Evolutionary conservation across 1,284 basidiomycete genomes (phyloP), one percentile per base, ranked within the genome.

Genomic region (Thelephora terrestris): DNA sequence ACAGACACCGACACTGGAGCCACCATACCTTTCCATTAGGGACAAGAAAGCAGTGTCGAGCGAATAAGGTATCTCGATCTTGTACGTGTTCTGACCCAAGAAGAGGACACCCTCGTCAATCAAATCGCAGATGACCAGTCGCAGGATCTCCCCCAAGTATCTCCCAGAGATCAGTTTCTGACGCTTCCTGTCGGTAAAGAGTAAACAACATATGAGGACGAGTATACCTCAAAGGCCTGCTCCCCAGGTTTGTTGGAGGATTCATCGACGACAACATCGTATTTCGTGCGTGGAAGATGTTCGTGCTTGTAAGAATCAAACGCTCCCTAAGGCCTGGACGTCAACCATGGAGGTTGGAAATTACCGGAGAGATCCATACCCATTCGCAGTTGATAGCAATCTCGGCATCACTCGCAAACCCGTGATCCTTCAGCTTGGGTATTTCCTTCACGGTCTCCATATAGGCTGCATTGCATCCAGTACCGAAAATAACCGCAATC

Each of bases 381-480:
- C 89, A 91, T 76, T 95, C 91, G 66, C 91, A 95, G 68, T 99
- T 99, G 67, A 99, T 97, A 9, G 86, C 95, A 81, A 99, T 97
- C 53, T 88, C 74, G 40, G 74, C 79, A 10, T 75, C 68, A 2
- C 67, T 68, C 49, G 87, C 81, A 53, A 97, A 75, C 1, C 83
- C 81, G 20, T 94, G 69, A 50, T 80, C 58, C 50, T 78, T 74
- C 57, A 98, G 80, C 76, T 99, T 91, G 45, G 79, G 78, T 39
- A 88, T 84, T 51, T 79, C 72, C 32, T 68, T 67, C 17, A 94
- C 78, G 52, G 84, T 82, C 65, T 99, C 95, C 88, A 93, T 92
- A 63, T 94, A 95, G 4, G 95, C 95, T 0, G 95, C 96, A 65
- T 99, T 99, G 65, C 95, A 99, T 1, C 95, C 95, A 2, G 95